Evolutionary conservation across 495 filamentous ascomycete genomes (phyloP).

Genomic region (Platismatia glauca): DNA sequence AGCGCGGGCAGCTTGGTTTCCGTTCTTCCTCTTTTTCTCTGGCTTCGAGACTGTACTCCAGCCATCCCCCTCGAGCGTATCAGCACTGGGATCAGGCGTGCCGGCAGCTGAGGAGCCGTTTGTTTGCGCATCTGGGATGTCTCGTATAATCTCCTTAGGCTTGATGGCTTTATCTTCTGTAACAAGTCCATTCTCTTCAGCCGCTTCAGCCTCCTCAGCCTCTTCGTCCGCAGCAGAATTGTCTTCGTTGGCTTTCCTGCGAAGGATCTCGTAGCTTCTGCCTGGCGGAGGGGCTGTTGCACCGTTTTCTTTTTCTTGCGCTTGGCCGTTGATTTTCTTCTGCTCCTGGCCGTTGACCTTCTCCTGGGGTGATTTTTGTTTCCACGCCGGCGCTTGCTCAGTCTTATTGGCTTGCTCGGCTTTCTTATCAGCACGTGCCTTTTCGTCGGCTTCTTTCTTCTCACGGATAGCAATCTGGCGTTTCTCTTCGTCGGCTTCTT

Average conservation of each 20-base stretch:
- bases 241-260: constrained; percentile 41
- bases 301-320: constrained; percentile 34
- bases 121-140: constrained; percentile 25
- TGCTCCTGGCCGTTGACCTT: constrained; percentile 22
- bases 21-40: constrained; percentile 43
- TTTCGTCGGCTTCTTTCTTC: constrained; percentile 50
- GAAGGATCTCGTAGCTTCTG: constrained; percentile 47
- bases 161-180: constrained; percentile 34
- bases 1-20: constrained; percentile 37
- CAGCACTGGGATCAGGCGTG: constrained; percentile 27
- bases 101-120: constrained; percentile 36
- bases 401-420: constrained; percentile 46
- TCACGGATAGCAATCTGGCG: no score
- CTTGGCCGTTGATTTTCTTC: constrained; percentile 12
- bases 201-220: constrained; percentile 27
- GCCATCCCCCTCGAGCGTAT: constrained; percentile 55
- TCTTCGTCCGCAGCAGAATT: constrained; percentile 27
- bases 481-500: constrained; percentile 79
- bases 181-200: constrained; percentile 27
- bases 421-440: constrained; percentile 34
- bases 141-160: constrained; percentile 36
- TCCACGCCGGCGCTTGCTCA: constrained; percentile 39
- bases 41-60: constrained; percentile 65
- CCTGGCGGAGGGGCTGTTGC: constrained; percentile 36
- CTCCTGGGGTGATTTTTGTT: constrained; percentile 20